Percentiles rank a stretch among this genome's conserved stretches.
These are phyloP conservation scores for Lentinula edodes DNA, from an alignment of 768 basidiomycete genomes.

Conservation along the genomic window DNA sequence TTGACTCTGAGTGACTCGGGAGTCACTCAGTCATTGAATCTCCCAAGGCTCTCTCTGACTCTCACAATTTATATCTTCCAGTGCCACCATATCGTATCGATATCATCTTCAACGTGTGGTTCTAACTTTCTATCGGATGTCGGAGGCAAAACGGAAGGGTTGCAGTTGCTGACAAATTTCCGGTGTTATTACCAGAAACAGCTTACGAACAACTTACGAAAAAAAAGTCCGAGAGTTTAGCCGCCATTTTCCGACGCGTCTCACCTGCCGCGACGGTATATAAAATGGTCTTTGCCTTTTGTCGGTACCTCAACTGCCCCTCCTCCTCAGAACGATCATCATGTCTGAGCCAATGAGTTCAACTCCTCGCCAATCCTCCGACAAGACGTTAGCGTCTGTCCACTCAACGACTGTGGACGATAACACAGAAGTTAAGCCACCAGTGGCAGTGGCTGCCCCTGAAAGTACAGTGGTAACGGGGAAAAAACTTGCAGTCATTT, in stretches of 20 bases:
- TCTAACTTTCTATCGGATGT: too few species aligned
- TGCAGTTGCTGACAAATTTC: neutral
- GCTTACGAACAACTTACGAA: neutral
- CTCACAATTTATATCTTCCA: too few species aligned
- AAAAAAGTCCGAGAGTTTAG: neutral
- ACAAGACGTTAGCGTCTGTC: neutral
- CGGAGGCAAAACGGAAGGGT: neutral
- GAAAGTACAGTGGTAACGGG: slow-evolving; percentile 4
- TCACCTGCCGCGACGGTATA: neutral
- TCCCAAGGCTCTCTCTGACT: too few species aligned
- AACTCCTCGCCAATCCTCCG: neutral
- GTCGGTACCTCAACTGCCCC: neutral
- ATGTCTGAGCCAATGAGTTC: neutral
- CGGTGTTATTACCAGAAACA: neutral
- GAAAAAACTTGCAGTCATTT: slow-evolving; percentile 5
- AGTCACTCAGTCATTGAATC: too few species aligned
- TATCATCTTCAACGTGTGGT: too few species aligned
- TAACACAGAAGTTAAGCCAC: neutral
- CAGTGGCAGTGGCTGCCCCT: neutral
- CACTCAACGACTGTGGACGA: neutral
- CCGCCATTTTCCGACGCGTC: neutral
- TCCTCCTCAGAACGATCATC: neutral
- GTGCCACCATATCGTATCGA: too few species aligned
- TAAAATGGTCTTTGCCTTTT: neutral
- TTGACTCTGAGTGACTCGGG: too few species aligned